Evolutionary conservation across 768 basidiomycete genomes (phyloP), one percentile per base, ranked within the genome.

Genomic region (Gloeostereum incarnatum): DNA sequence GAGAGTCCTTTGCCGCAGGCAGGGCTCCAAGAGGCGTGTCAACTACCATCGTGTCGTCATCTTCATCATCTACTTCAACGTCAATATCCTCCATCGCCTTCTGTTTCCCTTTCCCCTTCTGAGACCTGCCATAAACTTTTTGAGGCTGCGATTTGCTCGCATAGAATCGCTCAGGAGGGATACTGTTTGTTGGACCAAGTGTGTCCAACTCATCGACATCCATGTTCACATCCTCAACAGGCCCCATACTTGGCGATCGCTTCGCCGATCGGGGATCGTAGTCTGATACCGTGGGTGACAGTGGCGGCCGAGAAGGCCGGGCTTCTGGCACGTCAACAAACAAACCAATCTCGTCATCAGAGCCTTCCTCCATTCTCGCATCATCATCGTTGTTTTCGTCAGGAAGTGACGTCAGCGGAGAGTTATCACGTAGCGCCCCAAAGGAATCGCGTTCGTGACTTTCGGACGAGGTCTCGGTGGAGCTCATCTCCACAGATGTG

Each of bases 171-270:
- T n/a, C n/a, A n/a, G n/a, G n/a, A n/a, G n/a, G n/a, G n/a, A n/a
- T n/a, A n/a, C n/a, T n/a, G n/a, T n/a, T n/a, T n/a, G n/a, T 29
- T n/a, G 8, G 26, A 29, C 26, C 26, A n/a, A 29, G 26, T 8
- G 26, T 29, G 26, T n/a, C 26, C 26, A n/a, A 13, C 31, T 31
- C 31, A 14, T 18, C 26, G 26, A 8, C 26, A 8, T n/a, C 31
- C 13, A 18, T 24, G 25, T 19, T 16, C 19, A 20, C 14, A 24
- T 34, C 22, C 5, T 13, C 32, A n/a, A 19, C 43, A 17, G 49
- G 35, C 3, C 51, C 51, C 43, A 50, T 38, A 30, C 10, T 16
- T 18, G 9, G 17, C 8, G 26, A 21, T 30, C 6, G 26, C 8
- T 39, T 17, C 17, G 30, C 33, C 29, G 38, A 31, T 22, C 26